Conservation (phyloP, 371 early-diverging fungal genomes). For the Saksenaea vasiformis region DNA sequence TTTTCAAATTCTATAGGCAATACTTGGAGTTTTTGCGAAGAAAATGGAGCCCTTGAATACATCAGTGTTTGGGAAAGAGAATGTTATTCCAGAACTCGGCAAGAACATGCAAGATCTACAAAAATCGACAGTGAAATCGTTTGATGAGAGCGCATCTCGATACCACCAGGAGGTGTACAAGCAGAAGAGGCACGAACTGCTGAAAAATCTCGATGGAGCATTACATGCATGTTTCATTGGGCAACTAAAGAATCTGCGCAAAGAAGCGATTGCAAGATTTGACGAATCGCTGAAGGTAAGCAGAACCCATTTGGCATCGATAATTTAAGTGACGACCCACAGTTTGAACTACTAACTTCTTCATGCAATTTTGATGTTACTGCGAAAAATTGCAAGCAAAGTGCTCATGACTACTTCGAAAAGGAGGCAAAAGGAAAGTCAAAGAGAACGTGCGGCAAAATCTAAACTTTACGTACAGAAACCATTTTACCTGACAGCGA, state of each 20-base stretch:
- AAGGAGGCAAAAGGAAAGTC: slow-evolving; percentile 33
- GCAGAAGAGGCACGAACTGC: slow-evolving; percentile 82
- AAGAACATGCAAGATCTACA: slow-evolving; percentile 62
- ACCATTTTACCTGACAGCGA: slow-evolving; percentile 68
- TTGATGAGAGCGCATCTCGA: slow-evolving; percentile 89
- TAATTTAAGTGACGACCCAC: slow-evolving; percentile 15
- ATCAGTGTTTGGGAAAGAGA: slow-evolving; percentile 72
- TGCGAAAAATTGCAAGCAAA: slow-evolving; percentile 39
- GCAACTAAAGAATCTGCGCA: slow-evolving; percentile 86
- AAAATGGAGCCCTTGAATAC: slow-evolving; percentile 63
- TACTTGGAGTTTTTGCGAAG: slow-evolving; percentile 69
- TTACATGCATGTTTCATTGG: slow-evolving; percentile 79
- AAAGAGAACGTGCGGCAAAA: neutral
- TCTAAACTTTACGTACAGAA: neutral
- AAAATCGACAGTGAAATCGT: slow-evolving; percentile 61
- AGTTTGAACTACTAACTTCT: slow-evolving; percentile 36
- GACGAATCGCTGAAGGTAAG: slow-evolving; percentile 35
- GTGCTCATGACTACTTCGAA: slow-evolving; percentile 45
- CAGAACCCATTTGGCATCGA: neutral
- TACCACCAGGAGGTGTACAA: slow-evolving; percentile 90
- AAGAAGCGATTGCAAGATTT: slow-evolving; percentile 68
- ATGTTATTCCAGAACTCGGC: slow-evolving; percentile 80
- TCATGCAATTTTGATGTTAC: slow-evolving; percentile 58
- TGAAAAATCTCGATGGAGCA: slow-evolving; percentile 72
- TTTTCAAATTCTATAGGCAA: slow-evolving; percentile 40